A percentile compares a stretch with the other conserved stretches of the same genome.
phyloP scores from a whole-genome alignment of 768 basidiomycete species.

The Xanthoconium stramineum region DNA sequence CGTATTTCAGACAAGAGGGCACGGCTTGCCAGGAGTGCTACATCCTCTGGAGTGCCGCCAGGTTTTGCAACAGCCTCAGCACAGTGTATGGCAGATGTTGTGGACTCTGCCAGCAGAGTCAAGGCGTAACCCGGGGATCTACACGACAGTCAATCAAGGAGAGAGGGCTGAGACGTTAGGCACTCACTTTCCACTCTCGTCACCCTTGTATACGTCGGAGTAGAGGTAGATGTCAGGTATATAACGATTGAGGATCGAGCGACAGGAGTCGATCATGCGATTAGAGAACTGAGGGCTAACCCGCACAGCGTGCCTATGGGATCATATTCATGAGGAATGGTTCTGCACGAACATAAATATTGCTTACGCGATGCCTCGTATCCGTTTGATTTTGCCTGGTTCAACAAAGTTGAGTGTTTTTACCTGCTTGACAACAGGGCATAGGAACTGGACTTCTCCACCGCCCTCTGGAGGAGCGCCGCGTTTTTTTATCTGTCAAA shows the following conservation, averaged over 20 bases:
- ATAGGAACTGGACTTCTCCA: constrained; percentile 91
- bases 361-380: constrained; percentile 91
- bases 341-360: not conserved
- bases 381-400: constrained; percentile 87
- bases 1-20: constrained; percentile 75
- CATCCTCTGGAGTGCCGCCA: constrained; percentile 87
- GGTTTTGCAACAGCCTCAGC: constrained; percentile 83
- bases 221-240: constrained; percentile 98
- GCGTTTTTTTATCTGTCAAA: constrained; percentile 84
- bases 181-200: constrained; percentile 92
- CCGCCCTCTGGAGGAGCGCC: constrained; percentile 89
- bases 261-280: constrained; percentile 92
- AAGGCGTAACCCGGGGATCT: constrained; percentile 97
- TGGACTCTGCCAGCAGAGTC: constrained; percentile 87
- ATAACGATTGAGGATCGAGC: constrained; percentile 90
- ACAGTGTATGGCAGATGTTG: constrained; percentile 84
- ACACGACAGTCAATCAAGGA: not conserved
- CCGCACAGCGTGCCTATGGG: constrained; percentile 83
- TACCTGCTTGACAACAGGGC: constrained; percentile 85
- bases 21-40: constrained; percentile 79
- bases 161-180: not conserved
- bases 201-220: constrained; percentile 97
- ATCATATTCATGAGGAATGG: not conserved
- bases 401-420: constrained; percentile 93
- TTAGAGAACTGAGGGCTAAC: constrained; percentile 98